A percentile compares a stretch with the other conserved stretches of the same genome.
Evolutionary conservation across 2,329 filamentous ascomycete species (phyloP).

Genomic region (Elsinoe necatrix): DNA sequence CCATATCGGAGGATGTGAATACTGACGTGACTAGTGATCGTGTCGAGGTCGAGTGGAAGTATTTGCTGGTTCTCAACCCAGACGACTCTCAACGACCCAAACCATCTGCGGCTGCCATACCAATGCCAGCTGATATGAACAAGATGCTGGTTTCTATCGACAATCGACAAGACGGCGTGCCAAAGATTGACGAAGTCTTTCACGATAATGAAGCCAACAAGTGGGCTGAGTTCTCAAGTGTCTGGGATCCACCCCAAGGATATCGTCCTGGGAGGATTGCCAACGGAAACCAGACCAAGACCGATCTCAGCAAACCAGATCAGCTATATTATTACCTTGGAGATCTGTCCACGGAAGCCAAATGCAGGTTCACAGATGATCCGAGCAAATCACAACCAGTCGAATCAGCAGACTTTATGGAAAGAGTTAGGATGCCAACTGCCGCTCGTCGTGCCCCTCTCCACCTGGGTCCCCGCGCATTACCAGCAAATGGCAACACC

Average conservation of each 20-base stretch:
- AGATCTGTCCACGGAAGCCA: slow-evolving; percentile 77
- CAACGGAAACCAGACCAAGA: slow-evolving; percentile 49
- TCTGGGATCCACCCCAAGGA: slow-evolving; percentile 31
- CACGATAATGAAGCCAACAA: slow-evolving; percentile 38
- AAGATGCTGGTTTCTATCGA: slow-evolving; percentile 39
- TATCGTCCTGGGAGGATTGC: slow-evolving; percentile 32
- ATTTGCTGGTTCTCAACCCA: slow-evolving; percentile 64
- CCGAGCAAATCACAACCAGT: slow-evolving; percentile 54
- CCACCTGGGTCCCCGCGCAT: slow-evolving; percentile 10
- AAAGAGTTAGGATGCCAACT: slow-evolving; percentile 47
- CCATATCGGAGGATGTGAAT: slow-evolving; percentile 75
- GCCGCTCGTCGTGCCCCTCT: slow-evolving; percentile 20
- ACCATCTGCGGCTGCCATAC: slow-evolving; percentile 63
- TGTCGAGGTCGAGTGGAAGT: slow-evolving; percentile 77
- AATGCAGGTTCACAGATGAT: slow-evolving; percentile 83
- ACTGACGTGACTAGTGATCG: slow-evolving; percentile 47
- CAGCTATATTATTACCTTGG: slow-evolving; percentile 87
- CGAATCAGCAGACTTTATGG: slow-evolving; percentile 61
- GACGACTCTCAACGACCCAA: slow-evolving; percentile 64
- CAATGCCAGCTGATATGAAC: slow-evolving; percentile 52
- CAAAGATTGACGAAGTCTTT: slow-evolving; percentile 40
- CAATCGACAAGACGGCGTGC: slow-evolving; percentile 44
- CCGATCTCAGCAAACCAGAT: slow-evolving; percentile 64
- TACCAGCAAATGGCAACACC: background rate
- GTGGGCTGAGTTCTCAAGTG: slow-evolving; percentile 62